Conservation (phyloP, 2,329 filamentous ascomycete species). For the Periconia sp. region DNA sequence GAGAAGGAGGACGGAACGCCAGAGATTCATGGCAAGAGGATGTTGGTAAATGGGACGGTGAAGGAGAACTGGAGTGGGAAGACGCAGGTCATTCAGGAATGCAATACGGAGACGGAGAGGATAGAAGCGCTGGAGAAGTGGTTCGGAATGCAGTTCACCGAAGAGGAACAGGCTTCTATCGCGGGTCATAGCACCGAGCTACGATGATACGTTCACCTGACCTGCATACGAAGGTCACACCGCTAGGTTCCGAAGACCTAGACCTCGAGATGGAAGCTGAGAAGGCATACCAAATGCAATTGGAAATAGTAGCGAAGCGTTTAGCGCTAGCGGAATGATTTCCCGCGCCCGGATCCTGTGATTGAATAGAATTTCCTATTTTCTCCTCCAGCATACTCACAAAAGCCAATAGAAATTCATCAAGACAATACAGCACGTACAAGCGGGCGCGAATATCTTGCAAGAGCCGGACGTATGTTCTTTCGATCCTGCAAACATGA, state of each 20-base stretch:
- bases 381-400: too few relatives aligned
- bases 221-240: neutral
- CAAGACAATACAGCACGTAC: too few relatives aligned
- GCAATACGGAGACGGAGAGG: conserved; percentile 47
- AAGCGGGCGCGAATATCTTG: too few relatives aligned
- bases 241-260: neutral
- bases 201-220: neutral
- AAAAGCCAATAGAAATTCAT: too few relatives aligned
- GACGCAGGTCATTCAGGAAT: conserved; percentile 45
- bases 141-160: conserved; percentile 49
- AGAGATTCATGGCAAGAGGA: conserved; percentile 44
- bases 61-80: conserved; percentile 52
- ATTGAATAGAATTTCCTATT: too few relatives aligned
- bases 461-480: too few relatives aligned
- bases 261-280: neutral
- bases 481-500: too few relatives aligned
- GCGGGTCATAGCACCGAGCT: conserved; percentile 32
- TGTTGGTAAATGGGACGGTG: conserved; percentile 51
- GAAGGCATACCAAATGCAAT: too few relatives aligned
- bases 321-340: too few relatives aligned
- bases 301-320: too few relatives aligned
- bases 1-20: conserved; percentile 34
- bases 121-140: conserved; percentile 46
- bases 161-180: conserved; percentile 45
- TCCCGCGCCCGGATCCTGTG: too few relatives aligned